phyloP scores from a whole-genome alignment of 2,329 filamentous ascomycete species.

The Trichoderma sp. region DNA sequence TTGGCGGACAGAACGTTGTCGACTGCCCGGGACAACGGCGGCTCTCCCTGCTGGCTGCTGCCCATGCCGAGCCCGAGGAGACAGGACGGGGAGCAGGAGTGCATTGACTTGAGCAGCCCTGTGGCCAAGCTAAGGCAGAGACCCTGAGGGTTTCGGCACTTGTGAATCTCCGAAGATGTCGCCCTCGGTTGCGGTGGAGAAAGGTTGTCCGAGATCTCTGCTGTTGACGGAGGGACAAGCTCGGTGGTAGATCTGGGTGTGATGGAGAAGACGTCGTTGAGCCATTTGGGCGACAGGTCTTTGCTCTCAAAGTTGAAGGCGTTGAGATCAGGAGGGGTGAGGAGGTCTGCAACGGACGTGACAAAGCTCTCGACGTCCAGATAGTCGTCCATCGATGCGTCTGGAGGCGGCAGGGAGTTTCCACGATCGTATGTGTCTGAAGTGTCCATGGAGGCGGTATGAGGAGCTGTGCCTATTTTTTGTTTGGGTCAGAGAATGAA shows the following conservation, averaged over 20 bases:
- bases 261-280: background rate
- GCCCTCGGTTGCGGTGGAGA: background rate
- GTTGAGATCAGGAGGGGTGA: background rate
- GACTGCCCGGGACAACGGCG: background rate
- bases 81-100: background rate
- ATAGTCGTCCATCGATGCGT: background rate
- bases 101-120: slow-evolving; percentile 10
- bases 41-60: background rate
- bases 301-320: background rate
- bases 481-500: background rate
- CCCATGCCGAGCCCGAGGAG: background rate
- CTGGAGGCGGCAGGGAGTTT: background rate
- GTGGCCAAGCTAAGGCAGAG: slow-evolving; percentile 5
- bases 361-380: slow-evolving; percentile 3
- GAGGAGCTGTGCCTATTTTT: background rate
- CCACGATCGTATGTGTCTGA: background rate
- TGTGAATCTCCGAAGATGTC: background rate
- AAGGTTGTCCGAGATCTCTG: background rate
- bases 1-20: slow-evolving; percentile 6
- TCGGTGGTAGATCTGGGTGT: background rate
- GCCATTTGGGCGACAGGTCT: background rate
- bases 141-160: background rate
- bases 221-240: background rate
- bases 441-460: background rate
- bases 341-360: background rate